Conservation (phyloP, 257 asterid species). For the Solanum raphanifolium region DNA sequence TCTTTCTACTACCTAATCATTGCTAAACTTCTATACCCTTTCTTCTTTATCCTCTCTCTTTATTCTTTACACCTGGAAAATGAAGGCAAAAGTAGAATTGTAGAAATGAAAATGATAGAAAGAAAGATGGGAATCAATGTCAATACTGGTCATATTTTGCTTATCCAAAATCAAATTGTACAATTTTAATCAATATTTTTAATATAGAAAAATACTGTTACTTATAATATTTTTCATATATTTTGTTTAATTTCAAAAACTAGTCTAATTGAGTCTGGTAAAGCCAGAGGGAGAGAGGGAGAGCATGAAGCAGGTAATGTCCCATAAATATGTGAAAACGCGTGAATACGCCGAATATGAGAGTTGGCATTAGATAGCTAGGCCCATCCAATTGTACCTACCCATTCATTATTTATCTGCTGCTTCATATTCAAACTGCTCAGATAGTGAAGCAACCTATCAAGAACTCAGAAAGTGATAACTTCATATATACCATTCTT, state of each 20-base stretch:
- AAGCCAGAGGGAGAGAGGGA: too few species aligned
- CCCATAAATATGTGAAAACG: slow-evolving; percentile 4
- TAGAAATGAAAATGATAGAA: not conserved
- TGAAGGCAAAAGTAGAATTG: not conserved
- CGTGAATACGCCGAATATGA: slow-evolving; percentile 8
- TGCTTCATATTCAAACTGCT: not conserved
- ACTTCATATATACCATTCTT: not conserved
- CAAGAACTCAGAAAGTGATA: not conserved
- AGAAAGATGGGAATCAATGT: not conserved
- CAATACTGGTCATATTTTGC: not conserved
- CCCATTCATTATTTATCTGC: not conserved
- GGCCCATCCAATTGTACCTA: not conserved
- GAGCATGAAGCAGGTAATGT: not conserved
- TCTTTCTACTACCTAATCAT: not conserved
- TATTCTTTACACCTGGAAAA: not conserved
- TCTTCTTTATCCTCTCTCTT: not conserved
- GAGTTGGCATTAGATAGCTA: not conserved
- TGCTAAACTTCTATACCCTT: not conserved
- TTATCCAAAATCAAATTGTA: not conserved
- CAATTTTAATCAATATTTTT: too few species aligned
- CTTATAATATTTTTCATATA: too few species aligned
- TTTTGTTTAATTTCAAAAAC: too few species aligned
- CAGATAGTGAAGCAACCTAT: not conserved
- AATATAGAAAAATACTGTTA: too few species aligned
- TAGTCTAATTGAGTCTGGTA: not conserved